Evolutionary conservation across 2,329 filamentous ascomycete species (phyloP).

Genomic region (Cladophialophora bantiana): DNA sequence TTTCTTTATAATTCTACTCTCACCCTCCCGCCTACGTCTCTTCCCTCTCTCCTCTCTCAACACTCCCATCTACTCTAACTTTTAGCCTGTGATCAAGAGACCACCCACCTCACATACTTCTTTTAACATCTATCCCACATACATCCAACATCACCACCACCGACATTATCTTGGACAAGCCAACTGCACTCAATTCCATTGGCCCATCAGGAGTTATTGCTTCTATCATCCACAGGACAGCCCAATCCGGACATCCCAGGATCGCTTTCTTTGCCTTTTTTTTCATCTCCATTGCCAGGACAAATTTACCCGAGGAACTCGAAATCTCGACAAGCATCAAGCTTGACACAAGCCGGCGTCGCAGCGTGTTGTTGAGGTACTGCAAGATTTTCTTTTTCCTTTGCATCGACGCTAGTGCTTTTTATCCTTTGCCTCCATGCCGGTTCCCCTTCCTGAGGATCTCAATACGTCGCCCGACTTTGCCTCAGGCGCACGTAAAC

Average conservation of each 20-base stretch:
- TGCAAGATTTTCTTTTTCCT: slow-evolving; percentile 16
- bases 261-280: neutral
- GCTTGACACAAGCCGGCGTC: slow-evolving; percentile 15
- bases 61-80: neutral
- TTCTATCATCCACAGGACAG: slow-evolving; percentile 6
- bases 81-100: neutral
- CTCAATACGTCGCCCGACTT: neutral
- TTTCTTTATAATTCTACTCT: slow-evolving; percentile 10
- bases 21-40: neutral
- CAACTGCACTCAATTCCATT: slow-evolving; percentile 2
- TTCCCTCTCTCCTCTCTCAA: slow-evolving; percentile 3
- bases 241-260: slow-evolving; percentile 1
- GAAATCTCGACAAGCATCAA: slow-evolving; percentile 8
- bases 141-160: neutral
- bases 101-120: neutral
- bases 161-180: neutral
- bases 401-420: neutral
- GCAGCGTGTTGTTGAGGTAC: slow-evolving; percentile 24
- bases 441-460: neutral
- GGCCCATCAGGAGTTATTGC: neutral
- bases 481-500: neutral
- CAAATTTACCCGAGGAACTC: neutral
- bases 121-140: neutral
- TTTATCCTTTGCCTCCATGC: neutral
- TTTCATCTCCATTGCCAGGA: slow-evolving; percentile 9